Percentiles rank a stretch among this genome's conserved stretches.
phyloP scores from a whole-genome alignment of 2,329 filamentous ascomycete species.

The Fusarium phyllophilum region DNA sequence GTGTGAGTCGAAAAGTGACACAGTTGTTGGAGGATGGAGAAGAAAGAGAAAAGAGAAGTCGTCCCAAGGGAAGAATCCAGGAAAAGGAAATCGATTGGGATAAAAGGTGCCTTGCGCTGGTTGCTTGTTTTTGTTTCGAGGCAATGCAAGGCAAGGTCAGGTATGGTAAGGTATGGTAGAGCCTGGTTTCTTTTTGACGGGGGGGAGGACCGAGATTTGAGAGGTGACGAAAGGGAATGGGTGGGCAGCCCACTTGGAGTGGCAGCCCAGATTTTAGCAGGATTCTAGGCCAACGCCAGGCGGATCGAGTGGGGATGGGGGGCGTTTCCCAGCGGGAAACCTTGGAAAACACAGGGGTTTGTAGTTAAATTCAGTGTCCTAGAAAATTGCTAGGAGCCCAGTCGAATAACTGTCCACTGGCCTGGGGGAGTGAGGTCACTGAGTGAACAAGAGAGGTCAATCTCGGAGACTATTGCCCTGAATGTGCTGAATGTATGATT shows the following conservation, averaged over 20 bases:
- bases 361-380: not conserved
- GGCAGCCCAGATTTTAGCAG: constrained; percentile 39
- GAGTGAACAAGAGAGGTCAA: constrained; percentile 5
- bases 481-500: not conserved
- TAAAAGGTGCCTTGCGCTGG: constrained; percentile 32
- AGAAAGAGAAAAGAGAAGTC: constrained; percentile 12
- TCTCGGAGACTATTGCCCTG: constrained; percentile 4
- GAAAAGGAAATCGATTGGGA: constrained; percentile 33
- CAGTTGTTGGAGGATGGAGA: not conserved
- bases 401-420: not conserved
- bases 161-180: constrained; percentile 17
- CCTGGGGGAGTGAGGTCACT: constrained; percentile 32
- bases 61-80: constrained; percentile 21
- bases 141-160: not conserved
- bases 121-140: constrained; percentile 28
- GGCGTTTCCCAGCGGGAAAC: constrained; percentile 37
- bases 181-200: constrained; percentile 40
- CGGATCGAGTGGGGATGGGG: constrained; percentile 32
- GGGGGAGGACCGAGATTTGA: constrained; percentile 35
- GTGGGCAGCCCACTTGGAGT: constrained; percentile 40
- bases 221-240: constrained; percentile 37
- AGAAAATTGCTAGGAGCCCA: not conserved
- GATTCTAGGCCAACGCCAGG: constrained; percentile 41
- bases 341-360: constrained; percentile 32
- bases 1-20: constrained; percentile 12